Evolutionary conservation across 306 rosid genomes (phyloP).

Genomic region (Lithocarpus polystachyus): DNA sequence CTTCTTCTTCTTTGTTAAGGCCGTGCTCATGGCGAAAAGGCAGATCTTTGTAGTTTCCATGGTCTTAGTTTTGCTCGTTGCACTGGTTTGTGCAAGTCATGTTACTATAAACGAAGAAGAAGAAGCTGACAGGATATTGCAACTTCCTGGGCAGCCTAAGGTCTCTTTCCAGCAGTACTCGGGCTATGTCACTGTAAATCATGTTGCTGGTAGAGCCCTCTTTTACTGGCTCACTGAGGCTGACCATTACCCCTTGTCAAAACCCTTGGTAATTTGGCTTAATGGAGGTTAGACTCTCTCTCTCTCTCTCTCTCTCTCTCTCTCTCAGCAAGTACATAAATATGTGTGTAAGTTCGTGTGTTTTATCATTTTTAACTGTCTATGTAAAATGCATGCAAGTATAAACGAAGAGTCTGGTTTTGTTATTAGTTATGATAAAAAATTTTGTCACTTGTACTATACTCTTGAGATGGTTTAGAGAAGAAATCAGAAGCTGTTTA

Average conservation of each 20-base stretch:
- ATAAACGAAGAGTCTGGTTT: neutral
- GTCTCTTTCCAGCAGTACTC: constrained; percentile 80
- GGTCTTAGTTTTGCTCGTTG: constrained; percentile 28
- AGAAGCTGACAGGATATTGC: constrained; percentile 58
- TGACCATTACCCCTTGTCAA: constrained; percentile 41
- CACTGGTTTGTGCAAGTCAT: constrained; percentile 7
- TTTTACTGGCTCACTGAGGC: constrained; percentile 99
- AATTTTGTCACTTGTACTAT: neutral
- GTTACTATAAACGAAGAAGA: constrained; percentile 29
- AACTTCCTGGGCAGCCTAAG: constrained; percentile 87
- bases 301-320: neutral
- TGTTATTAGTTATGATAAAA: neutral
- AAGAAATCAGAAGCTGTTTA: neutral
- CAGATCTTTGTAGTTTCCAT: constrained; percentile 38
- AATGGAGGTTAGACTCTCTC: constrained; percentile 69
- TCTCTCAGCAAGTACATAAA: neutral
- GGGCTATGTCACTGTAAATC: constrained; percentile 83
- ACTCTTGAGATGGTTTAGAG: neutral
- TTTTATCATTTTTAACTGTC: neutral
- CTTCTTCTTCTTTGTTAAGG: constrained; percentile 18
- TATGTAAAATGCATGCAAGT: neutral
- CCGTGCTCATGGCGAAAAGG: constrained; percentile 41
- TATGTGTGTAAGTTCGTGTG: neutral
- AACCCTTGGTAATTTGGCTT: constrained; percentile 92
- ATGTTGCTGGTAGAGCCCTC: constrained; percentile 82